phyloP scores from a whole-genome alignment of 768 basidiomycete species.

The Baorangia bicolor region DNA sequence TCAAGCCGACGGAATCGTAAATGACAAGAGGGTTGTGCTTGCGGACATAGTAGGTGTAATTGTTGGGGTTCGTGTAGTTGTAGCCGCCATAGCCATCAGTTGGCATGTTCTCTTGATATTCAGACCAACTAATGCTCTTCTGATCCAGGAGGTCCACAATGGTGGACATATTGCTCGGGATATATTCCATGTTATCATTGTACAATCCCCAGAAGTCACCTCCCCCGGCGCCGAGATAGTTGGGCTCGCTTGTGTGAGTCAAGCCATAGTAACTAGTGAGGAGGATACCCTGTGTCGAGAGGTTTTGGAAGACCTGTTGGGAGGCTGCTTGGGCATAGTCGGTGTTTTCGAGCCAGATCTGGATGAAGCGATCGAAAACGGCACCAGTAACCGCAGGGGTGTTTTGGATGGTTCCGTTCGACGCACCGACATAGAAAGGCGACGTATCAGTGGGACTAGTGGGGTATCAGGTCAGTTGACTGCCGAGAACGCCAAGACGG shows the following conservation, averaged over 20 bases:
- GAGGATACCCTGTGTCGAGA: conserved; percentile 51
- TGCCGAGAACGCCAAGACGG: neutral
- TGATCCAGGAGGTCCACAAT: conserved; percentile 58
- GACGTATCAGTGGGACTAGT: conserved; percentile 24
- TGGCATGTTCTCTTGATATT: conserved; percentile 60
- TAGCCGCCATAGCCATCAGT: conserved; percentile 45
- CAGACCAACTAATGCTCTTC: conserved; percentile 57
- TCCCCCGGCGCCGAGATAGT: conserved; percentile 48
- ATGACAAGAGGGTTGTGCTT: conserved; percentile 55
- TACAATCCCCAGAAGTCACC: conserved; percentile 52
- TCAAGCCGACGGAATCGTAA: conserved; percentile 47
- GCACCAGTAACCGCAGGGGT: conserved; percentile 38
- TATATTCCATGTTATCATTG: conserved; percentile 37
- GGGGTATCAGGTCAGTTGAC: neutral
- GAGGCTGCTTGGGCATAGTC: conserved; percentile 39
- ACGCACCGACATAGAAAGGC: conserved; percentile 40
- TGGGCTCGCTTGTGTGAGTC: conserved; percentile 62
- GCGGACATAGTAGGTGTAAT: conserved; percentile 50
- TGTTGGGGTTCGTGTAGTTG: conserved; percentile 29
- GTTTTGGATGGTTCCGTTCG: conserved; percentile 42
- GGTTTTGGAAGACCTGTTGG: conserved; percentile 28
- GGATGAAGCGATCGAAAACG: conserved; percentile 44
- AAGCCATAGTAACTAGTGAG: conserved; percentile 46
- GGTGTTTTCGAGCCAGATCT: conserved; percentile 62
- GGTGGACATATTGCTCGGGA: conserved; percentile 51